A percentile compares a stretch with the other conserved stretches of the same genome.
Evolutionary conservation across 495 filamentous ascomycete genomes (phyloP).

Genomic region (Xanthoparmelia taractica): DNA sequence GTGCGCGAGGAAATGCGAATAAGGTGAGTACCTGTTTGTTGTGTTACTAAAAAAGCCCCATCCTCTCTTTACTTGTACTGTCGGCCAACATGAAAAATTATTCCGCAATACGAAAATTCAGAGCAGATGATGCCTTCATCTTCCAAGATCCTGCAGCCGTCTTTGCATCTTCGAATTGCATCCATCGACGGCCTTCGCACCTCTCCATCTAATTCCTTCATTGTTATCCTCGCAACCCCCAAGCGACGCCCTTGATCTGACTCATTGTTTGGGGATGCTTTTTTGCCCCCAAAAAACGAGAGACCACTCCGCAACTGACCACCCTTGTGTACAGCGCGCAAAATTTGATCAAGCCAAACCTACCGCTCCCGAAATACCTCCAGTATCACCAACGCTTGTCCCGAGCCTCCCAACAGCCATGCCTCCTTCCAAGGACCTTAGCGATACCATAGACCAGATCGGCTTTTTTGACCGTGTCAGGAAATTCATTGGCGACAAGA

Average conservation of each 20-base stretch:
- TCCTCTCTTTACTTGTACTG: background rate
- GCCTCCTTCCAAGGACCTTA: slow-evolving; percentile 55
- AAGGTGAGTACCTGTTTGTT: slow-evolving; percentile 38
- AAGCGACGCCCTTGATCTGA: background rate
- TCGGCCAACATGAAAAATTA: background rate
- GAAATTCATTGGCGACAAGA: slow-evolving; percentile 90
- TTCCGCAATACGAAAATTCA: background rate
- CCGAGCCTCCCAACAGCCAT: slow-evolving; percentile 82
- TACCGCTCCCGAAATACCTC: slow-evolving; percentile 52
- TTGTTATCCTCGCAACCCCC: background rate
- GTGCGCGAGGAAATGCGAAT: slow-evolving; percentile 39
- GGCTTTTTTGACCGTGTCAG: slow-evolving; percentile 94
- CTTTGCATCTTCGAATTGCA: background rate
- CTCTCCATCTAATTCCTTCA: background rate
- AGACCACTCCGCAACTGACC: background rate
- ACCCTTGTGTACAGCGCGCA: slow-evolving; percentile 43
- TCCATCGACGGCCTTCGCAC: background rate
- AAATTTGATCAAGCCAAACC: slow-evolving; percentile 58
- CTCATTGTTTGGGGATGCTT: background rate
- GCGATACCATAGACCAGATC: slow-evolving; percentile 67
- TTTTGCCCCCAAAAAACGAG: background rate
- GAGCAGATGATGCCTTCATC: background rate
- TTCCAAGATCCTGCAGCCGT: background rate
- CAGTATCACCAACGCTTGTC: slow-evolving; percentile 79
- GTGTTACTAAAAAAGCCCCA: slow-evolving; percentile 3